These are phyloP conservation scores for Picea abies DNA, from an alignment of 83 land plant species.

Conservation along the genomic window DNA sequence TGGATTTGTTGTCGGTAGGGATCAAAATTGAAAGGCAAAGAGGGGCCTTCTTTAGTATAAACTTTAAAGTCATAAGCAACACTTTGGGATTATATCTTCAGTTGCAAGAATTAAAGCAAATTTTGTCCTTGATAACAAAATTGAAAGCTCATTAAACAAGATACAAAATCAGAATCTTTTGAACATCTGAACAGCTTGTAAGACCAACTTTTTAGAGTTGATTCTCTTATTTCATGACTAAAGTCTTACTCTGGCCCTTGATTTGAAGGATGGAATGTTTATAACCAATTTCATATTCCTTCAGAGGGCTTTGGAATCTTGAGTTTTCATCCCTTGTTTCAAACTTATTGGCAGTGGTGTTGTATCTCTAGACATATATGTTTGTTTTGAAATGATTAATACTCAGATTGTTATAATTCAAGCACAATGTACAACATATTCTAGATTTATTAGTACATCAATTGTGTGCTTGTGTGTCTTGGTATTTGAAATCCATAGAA, in stretches of 20 bases:
- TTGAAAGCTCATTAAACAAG: neutral
- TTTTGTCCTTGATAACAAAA: neutral
- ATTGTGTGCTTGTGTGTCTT: neutral
- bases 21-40: too few species aligned
- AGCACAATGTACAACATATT: neutral
- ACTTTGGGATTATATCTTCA: neutral
- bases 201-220: neutral
- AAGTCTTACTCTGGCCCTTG: neutral
- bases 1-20: too few species aligned
- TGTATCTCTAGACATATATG: neutral
- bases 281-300: neutral
- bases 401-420: neutral
- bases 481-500: neutral
- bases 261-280: neutral
- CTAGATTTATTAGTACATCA: neutral
- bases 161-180: neutral
- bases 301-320: neutral
- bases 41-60: too few species aligned
- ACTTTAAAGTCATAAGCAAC: too few species aligned
- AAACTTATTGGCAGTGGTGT: neutral
- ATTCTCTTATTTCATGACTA: neutral
- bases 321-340: neutral
- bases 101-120: neutral
- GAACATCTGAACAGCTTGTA: neutral
- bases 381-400: neutral